phyloP scores from a whole-genome alignment of 352 stramenopile genomes.

The Phytophthora sp. region DNA sequence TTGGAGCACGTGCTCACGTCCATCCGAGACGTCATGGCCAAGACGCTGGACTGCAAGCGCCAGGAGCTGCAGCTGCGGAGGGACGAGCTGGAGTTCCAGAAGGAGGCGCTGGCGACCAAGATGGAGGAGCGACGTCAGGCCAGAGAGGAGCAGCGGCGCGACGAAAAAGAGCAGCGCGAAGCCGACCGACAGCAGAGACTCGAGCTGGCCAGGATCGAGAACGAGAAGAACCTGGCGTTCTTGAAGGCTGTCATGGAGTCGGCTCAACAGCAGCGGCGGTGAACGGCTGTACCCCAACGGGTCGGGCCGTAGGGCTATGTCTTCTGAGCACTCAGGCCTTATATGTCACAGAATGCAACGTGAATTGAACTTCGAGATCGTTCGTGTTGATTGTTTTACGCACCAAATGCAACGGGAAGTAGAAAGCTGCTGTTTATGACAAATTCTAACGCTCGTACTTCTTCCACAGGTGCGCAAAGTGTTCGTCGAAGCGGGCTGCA shows the following conservation, averaged over 20 bases:
- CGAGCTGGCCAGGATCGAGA: constrained; percentile 37
- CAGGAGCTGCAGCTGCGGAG: constrained; percentile 31
- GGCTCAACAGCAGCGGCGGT: constrained; percentile 21
- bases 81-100: constrained; percentile 33
- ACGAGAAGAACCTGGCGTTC: constrained; percentile 41
- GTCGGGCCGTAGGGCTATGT: too few relatives aligned
- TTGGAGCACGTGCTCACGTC: constrained; percentile 22
- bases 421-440: background rate
- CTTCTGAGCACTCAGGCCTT: too few relatives aligned
- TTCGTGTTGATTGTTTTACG: too few relatives aligned
- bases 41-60: constrained; percentile 17
- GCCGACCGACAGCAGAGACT: constrained; percentile 30
- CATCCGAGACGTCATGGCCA: constrained; percentile 21
- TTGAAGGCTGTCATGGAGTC: constrained; percentile 40
- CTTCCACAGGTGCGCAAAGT: constrained; percentile 69
- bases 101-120: constrained; percentile 30
- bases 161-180: constrained; percentile 30
- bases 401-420: background rate
- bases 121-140: constrained; percentile 29
- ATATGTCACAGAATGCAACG: too few relatives aligned
- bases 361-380: too few relatives aligned
- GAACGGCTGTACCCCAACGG: too few relatives aligned
- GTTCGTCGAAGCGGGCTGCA: constrained; percentile 57
- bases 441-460: constrained; percentile 49
- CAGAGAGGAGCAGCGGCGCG: constrained; percentile 25